Percentiles rank a stretch among this genome's conserved stretches.
Evolutionary conservation across 495 filamentous ascomycete species (phyloP).

Genomic region (Umbilicaria muhlenbergii): DNA sequence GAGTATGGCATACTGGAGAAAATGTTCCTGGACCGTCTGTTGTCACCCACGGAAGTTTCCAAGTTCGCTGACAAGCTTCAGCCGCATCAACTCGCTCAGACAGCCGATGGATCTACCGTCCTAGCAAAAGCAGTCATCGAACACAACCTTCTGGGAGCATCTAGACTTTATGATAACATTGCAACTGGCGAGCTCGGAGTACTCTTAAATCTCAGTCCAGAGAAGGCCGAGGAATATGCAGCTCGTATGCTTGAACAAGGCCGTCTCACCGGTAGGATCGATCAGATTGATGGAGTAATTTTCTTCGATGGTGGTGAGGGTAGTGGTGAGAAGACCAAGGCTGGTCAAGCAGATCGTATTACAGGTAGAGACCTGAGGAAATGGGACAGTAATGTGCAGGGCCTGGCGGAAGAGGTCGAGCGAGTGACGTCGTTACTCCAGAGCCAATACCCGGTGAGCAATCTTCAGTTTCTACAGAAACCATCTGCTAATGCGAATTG

Average conservation of each 20-base stretch:
- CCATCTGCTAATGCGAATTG: too few species aligned
- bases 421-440: conserved; percentile 63
- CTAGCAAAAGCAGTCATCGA: conserved; percentile 90
- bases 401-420: conserved; percentile 77
- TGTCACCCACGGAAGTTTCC: conserved; percentile 63
- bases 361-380: conserved; percentile 56
- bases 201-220: conserved; percentile 61
- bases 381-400: conserved; percentile 82
- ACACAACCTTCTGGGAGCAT: conserved; percentile 81
- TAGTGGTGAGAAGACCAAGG: conserved; percentile 42
- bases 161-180: conserved; percentile 82
- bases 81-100: conserved; percentile 79
- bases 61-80: conserved; percentile 68
- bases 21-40: conserved; percentile 85
- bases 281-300: conserved; percentile 83
- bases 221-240: conserved; percentile 81
- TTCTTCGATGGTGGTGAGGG: conserved; percentile 62
- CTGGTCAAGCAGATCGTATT: conserved; percentile 37
- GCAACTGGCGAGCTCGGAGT: conserved; percentile 58
- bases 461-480: too few species aligned
- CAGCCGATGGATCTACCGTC: conserved; percentile 80
- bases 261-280: conserved; percentile 71
- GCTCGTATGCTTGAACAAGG: conserved; percentile 93
- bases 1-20: conserved; percentile 90
- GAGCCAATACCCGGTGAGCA: conserved; percentile 44